These are phyloP conservation scores for Mycena epipterygia DNA, from an alignment of 768 basidiomycete species.

Conservation along the genomic window DNA sequence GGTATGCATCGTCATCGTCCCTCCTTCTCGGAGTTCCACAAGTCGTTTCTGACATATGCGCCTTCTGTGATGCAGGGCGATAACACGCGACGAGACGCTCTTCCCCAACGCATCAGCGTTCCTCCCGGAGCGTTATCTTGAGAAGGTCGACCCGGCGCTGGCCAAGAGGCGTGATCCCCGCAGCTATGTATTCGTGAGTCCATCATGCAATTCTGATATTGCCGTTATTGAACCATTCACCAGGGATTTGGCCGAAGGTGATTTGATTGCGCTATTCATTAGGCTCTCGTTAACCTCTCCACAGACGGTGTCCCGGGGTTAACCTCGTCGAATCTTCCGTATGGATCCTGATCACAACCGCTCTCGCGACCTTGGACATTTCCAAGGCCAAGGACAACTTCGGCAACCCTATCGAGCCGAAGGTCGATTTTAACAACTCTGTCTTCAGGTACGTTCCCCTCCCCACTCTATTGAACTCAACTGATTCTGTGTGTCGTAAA, in stretches of 20 bases:
- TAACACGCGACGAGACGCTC: slow-evolving; percentile 62
- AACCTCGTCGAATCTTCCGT: slow-evolving; percentile 74
- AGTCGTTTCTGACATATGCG: slow-evolving; percentile 22
- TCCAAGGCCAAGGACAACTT: slow-evolving; percentile 62
- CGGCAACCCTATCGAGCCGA: slow-evolving; percentile 63
- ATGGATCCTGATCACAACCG: slow-evolving; percentile 69
- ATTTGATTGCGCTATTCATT: slow-evolving; percentile 1
- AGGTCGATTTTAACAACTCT: slow-evolving; percentile 68
- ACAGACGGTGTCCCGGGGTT: slow-evolving; percentile 73
- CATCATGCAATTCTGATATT: neutral
- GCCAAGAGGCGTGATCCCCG: slow-evolving; percentile 34
- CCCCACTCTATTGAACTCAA: neutral
- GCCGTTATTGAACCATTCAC: neutral
- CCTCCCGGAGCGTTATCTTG: slow-evolving; percentile 41
- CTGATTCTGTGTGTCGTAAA: neutral
- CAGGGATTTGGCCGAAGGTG: slow-evolving; percentile 58
- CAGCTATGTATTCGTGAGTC: slow-evolving; percentile 35
- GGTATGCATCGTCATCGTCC: slow-evolving; percentile 49
- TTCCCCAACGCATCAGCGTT: slow-evolving; percentile 51
- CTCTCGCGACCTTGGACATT: slow-evolving; percentile 72
- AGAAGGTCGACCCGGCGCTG: slow-evolving; percentile 32
- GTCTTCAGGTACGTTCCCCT: slow-evolving; percentile 67
- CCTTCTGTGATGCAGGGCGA: slow-evolving; percentile 51
- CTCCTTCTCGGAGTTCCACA: slow-evolving; percentile 14
- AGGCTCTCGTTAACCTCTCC: neutral